These are phyloP conservation scores for Epichloe typhina DNA, from an alignment of 2,329 filamentous ascomycete genomes.

Conservation along the genomic window DNA sequence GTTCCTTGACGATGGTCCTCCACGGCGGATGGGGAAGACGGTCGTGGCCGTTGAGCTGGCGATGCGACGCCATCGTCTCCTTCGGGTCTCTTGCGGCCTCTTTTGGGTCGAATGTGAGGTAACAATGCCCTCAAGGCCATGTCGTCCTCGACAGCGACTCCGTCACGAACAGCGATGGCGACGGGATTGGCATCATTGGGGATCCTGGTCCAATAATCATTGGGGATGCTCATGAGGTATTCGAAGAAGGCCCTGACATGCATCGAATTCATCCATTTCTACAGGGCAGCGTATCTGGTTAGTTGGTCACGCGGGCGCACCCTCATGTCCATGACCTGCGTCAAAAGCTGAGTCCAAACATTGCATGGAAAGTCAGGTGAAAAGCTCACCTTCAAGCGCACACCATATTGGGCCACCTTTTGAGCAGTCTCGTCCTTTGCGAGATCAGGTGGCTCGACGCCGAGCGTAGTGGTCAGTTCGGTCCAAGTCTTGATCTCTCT, in stretches of 20 bases:
- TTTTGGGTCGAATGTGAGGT: slow-evolving; percentile 56
- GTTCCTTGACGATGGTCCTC: slow-evolving; percentile 22
- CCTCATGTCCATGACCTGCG: too few species aligned
- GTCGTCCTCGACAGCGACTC: slow-evolving; percentile 76
- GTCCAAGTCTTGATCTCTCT: slow-evolving; percentile 91
- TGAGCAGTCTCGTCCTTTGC: slow-evolving; percentile 81
- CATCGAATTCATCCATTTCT: slow-evolving; percentile 96
- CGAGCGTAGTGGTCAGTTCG: slow-evolving; percentile 73
- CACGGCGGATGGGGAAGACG: slow-evolving; percentile 37
- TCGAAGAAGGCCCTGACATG: slow-evolving; percentile 92
- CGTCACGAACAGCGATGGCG: slow-evolving; percentile 57
- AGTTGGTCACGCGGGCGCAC: background rate
- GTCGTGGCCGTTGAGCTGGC: slow-evolving; percentile 46
- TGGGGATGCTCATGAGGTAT: slow-evolving; percentile 65
- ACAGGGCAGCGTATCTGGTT: slow-evolving; percentile 17
- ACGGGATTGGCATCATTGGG: slow-evolving; percentile 52
- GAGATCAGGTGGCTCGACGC: slow-evolving; percentile 70
- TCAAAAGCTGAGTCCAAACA: too few species aligned
- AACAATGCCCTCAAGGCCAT: slow-evolving; percentile 73
- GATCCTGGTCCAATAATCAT: slow-evolving; percentile 68
- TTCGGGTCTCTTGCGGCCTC: slow-evolving; percentile 49
- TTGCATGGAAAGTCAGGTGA: background rate
- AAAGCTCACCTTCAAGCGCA: slow-evolving; percentile 63
- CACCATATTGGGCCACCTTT: slow-evolving; percentile 90
- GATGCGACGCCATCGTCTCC: slow-evolving; percentile 39